Percentiles rank a stretch among this genome's conserved stretches.
Conservation (phyloP, 1,284 basidiomycete genomes). For the Trametes pubescens region DNA sequence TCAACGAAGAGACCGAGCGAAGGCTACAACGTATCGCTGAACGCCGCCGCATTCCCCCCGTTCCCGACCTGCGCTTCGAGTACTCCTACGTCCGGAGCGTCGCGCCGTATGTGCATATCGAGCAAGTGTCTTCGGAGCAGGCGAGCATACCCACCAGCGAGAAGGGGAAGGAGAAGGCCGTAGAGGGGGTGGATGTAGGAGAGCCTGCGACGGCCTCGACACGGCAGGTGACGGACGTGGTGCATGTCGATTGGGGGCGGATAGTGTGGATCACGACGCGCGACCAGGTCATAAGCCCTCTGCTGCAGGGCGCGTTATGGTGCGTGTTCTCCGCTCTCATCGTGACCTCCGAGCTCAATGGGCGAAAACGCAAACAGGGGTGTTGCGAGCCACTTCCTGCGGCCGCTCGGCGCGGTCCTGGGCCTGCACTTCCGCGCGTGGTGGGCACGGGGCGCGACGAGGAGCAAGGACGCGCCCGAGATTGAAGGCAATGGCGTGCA, state of each 20-base stretch:
- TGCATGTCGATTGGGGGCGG: constrained; percentile 64
- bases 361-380: constrained; percentile 33
- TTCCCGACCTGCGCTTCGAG: constrained; percentile 78
- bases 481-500: constrained; percentile 36
- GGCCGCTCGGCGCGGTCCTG: constrained; percentile 29
- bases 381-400: constrained; percentile 36
- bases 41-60: constrained; percentile 31
- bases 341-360: neutral
- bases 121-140: constrained; percentile 26
- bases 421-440: constrained; percentile 34
- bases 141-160: constrained; percentile 35
- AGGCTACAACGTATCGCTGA: constrained; percentile 23
- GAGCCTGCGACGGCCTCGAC: constrained; percentile 29
- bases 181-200: constrained; percentile 29
- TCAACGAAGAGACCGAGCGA: constrained; percentile 25
- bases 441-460: constrained; percentile 37
- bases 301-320: constrained; percentile 78
- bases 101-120: constrained; percentile 58
- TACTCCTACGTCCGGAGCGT: constrained; percentile 70
- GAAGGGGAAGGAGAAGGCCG: constrained; percentile 39
- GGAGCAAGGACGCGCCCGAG: constrained; percentile 27
- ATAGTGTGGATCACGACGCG: constrained; percentile 69
- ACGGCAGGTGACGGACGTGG: constrained; percentile 44
- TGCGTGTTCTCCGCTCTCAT: constrained; percentile 41
- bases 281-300: constrained; percentile 73